Base-by-base conservation (phyloP, 805 yeast genomes). In the Tetrapisispora iriomotensis region DNA sequence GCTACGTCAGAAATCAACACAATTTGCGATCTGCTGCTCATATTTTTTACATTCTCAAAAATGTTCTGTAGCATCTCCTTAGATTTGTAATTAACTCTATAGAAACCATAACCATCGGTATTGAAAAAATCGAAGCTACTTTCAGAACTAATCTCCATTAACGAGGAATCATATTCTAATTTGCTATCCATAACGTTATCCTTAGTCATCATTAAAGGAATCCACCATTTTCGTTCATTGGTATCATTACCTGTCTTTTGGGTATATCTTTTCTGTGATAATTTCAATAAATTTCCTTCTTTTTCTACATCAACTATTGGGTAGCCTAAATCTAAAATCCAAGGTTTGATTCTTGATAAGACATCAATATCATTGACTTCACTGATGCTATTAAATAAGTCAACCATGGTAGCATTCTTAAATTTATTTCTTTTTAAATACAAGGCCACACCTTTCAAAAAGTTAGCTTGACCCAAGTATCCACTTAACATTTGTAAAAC, bases 261-360 rank as follows among this genome's bases (percentile, higher is more conserved):
- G 6, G 42, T 25, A 18, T 27, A 43, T 32, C 43, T 41, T 9
- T 37, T 18, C 41, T 49, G 55, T 14, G 39, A n/a, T 18, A 37
- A n/a, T 8, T 23, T n/a, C 10, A 37, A 13, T 6, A 37, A 14
- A 30, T 33, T 18, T 12, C 18, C n/a, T 6, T 60, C 56, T 39
- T 66, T 51, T n/a, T 45, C 38, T 7, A 79, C 87, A 29, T 67
- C 62, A 22, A 84, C 49, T 22, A 80, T 66, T 4, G 94, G 95
- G 62, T 66, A 83, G 5, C 95, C 95, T 36, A 79, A 72, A 44
- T 75, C 70, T 38, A 71, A 67, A 47, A 82, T 81, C 94, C 94
- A 84, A 17, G 73, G 64, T 42, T 72, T 71, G 13, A 39, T 31
- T 14, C 36, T 29, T 8, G 36, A 14, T 21, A 35, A 18, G 79